Evolutionary conservation across 805 yeast species (phyloP).

Genomic region (Yamadazyma nakazawae): DNA sequence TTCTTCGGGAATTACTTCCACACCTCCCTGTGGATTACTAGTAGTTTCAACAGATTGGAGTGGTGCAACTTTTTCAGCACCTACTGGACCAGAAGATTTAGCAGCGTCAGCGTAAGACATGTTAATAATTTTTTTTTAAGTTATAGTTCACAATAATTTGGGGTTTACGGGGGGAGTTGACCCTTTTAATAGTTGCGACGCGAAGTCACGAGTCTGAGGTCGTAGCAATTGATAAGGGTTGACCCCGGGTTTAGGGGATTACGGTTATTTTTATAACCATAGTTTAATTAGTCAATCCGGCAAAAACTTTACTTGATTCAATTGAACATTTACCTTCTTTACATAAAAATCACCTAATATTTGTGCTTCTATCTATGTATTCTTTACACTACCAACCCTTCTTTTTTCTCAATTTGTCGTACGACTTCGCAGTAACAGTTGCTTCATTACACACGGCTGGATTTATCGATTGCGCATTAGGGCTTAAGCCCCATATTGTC

Average conservation of each 20-base stretch:
- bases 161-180: constrained; percentile 2
- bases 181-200: constrained; percentile 3
- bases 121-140: background rate
- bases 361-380: no score
- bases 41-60: constrained; percentile 21
- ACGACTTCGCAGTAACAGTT: background rate
- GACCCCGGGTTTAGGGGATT: background rate
- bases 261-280: no score
- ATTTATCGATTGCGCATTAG: constrained; percentile 1
- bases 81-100: constrained; percentile 36
- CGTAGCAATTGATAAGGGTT: background rate
- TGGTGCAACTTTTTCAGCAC: constrained; percentile 29
- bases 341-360: no score
- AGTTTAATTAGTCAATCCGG: no score
- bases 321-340: no score
- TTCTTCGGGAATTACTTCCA: constrained; percentile 15
- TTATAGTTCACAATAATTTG: no score
- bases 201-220: background rate
- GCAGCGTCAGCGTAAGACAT: constrained; percentile 41
- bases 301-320: no score
- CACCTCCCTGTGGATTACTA: constrained; percentile 9
- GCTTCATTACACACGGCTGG: background rate
- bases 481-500: background rate
- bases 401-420: background rate
- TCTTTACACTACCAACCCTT: background rate